Evolutionary conservation across 345 rosid species (phyloP), one percentile per base, ranked within the genome.

Genomic region (Salix viminalis): DNA sequence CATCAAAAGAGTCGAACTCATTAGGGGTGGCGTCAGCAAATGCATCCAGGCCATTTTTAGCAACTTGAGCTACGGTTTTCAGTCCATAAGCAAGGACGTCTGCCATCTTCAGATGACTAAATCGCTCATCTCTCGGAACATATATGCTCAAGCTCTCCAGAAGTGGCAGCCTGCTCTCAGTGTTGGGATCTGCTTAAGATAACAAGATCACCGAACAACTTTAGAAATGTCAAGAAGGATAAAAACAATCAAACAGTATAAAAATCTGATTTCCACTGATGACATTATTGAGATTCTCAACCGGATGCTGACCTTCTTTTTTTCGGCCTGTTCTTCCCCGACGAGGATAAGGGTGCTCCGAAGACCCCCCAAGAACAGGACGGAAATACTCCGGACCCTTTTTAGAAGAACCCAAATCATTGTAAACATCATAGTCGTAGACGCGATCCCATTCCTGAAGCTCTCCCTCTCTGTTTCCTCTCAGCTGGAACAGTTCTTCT

Each of bases 361-460:
- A 1, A 7, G 90, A 85, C 8, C 88, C 90, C 10, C 88, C 90
- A 36, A 87, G 88, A 72, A 83, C 68, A 1, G 88, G 85, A 52
- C 90, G 83, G 42, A 67, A 82, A 70, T 70, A 79, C 24, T 73
- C 50, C 0, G 70, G 37, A 50, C 78, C 84, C 65, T 76, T 73
- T 24, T 83, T 85, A 13, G 88, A 88, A 68, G 83, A 75, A 1
- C 87, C 87, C 78, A 87, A 72, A 72, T 87, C 88, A 32, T 85
- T 87, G 82, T 85, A 87, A 72, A 42, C 80, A 61, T 83, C 88
- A 70, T 87, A 87, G 76, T 87, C 90, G 52, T 85, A 87, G 13
- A 85, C 85, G 65, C 86, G 82, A 30, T 85, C 87, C 88, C 82
- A 87, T 74, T 83, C 80, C 58, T 77, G 48, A 4, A 79, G 86